phyloP scores from a whole-genome alignment of 495 filamentous ascomycete genomes.

The Xylona heveae region DNA sequence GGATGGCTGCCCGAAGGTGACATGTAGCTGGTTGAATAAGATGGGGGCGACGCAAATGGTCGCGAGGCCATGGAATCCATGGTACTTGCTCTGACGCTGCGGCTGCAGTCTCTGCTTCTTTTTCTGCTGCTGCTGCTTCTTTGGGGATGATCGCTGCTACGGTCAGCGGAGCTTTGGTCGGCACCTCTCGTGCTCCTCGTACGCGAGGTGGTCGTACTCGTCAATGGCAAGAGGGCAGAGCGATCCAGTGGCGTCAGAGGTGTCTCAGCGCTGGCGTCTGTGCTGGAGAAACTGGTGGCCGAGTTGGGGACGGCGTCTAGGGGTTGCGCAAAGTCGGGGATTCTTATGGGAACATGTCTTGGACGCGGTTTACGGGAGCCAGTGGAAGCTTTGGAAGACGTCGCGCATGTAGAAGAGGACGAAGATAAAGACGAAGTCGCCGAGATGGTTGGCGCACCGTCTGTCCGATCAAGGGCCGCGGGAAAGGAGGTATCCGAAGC shows the following conservation, averaged over 20 bases:
- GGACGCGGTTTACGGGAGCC: not conserved
- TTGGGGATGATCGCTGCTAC: not conserved
- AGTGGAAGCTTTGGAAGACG: slow-evolving; percentile 1
- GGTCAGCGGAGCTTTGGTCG: too few species aligned
- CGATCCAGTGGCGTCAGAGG: not conserved
- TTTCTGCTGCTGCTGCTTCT: not conserved
- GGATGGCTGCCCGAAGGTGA: too few species aligned
- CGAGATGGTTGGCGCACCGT: too few species aligned
- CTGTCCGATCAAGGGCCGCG: not conserved
- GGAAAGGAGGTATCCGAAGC: slow-evolving; percentile 4
- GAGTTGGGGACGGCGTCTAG: slow-evolving; percentile 21
- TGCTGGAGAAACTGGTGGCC: slow-evolving; percentile 13
- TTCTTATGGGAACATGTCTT: slow-evolving; percentile 4
- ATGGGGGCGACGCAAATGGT: too few species aligned
- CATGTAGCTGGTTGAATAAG: too few species aligned
- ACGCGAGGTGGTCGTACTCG: not conserved
- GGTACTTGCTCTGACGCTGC: too few species aligned
- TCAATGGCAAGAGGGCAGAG: not conserved
- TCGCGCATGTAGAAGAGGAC: not conserved
- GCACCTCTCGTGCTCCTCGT: not conserved
- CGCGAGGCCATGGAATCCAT: too few species aligned
- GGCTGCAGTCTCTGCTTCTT: too few species aligned
- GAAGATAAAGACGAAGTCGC: too few species aligned
- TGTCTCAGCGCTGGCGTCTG: slow-evolving; percentile 26
- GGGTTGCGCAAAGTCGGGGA: slow-evolving; percentile 6